Base-by-base conservation (phyloP, 352 stramenopile species). In the Nothophytophthora sp. region DNA sequence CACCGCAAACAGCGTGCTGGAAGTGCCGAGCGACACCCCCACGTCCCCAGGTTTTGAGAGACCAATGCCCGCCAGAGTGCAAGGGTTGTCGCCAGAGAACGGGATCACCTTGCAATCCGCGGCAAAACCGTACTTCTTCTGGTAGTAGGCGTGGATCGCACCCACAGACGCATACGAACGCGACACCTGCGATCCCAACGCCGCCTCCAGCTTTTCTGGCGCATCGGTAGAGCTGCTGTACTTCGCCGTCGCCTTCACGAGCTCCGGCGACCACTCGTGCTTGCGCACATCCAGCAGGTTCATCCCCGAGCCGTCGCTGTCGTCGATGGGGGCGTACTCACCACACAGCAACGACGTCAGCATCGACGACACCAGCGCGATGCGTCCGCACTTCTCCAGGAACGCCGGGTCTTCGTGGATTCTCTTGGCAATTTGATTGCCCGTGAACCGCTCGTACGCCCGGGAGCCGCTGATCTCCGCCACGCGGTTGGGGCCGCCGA, bases 51-150 rank as follows among this genome's bases (percentile, higher is more conserved):
- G 27, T 5, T 60, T 32, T 0, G 63, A 56, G 10, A 84, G 55
- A 1, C 73, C 70, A 29, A 84, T 72, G 5, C 73, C 73, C 9
- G 72, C 78, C 10, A 90, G 50, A 4, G 62, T 73, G 60, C 68
- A 86, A 15, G 73, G 76, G 32, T 91, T 91, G 62, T 91, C 78
- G 0, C 81, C 81, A 18, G 75, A 82, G 44, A 82, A 87, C 10
- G 76, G 53, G 19, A 86, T 60, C 15, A 90, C 69, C 15, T 45
- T 18, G 40, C 78, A 90, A 9, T 61, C 36, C 2, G 56, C 2
- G 1, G 54, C 40, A n/a, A 88, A 66, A 1, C 76, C 76, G 37
- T 72, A 89, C 32, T 76, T 76, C 11, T 44, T 44, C 36, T 71
- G 51, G 45, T 75, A 88, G 58, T 76, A 88, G 27, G 43, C 20